Percentiles rank a stretch among this genome's conserved stretches.
Conservation (phyloP, 2,329 filamentous ascomycete genomes). For the Microcyclospora tardicrescens region DNA sequence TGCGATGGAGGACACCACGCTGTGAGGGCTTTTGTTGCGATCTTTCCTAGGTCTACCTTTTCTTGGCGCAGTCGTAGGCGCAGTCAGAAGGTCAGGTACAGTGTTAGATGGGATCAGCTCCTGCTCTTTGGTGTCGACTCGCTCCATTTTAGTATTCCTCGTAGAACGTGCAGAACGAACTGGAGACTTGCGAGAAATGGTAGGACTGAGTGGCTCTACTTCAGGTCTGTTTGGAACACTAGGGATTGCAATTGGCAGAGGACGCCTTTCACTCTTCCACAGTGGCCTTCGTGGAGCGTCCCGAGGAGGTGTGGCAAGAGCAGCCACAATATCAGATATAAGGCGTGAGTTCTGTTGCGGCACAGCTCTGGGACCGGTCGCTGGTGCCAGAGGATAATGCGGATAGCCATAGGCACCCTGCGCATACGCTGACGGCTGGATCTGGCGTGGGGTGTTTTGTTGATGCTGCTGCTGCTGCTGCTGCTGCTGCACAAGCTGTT, state of each 20-base stretch:
- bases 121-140: no score
- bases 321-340: conserved; percentile 14
- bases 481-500: conserved; percentile 7
- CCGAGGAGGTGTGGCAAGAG: conserved; percentile 17
- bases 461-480: conserved; percentile 5
- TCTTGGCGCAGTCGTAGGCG: conserved; percentile 2
- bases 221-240: conserved; percentile 12
- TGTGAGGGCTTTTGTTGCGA: conserved; percentile 20
- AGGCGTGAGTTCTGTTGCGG: conserved; percentile 9
- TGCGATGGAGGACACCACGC: conserved; percentile 34
- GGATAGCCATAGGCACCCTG: neutral
- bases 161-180: conserved; percentile 3
- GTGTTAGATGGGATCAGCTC: no score
- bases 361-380: conserved; percentile 13
- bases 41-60: conserved; percentile 2
- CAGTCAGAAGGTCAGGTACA: neutral
- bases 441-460: neutral
- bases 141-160: neutral
- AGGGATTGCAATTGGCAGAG: conserved; percentile 13
- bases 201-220: conserved; percentile 23
- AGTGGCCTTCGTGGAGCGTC: conserved; percentile 7
- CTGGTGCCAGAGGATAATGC: conserved; percentile 8
- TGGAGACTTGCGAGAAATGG: conserved; percentile 12
- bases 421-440: conserved; percentile 2
- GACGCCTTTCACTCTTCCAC: conserved; percentile 19